Percentiles rank a stretch among this genome's conserved stretches.
Evolutionary conservation across 2,329 filamentous ascomycete genomes (phyloP).

Genomic region (Colletotrichum echinochloae): DNA sequence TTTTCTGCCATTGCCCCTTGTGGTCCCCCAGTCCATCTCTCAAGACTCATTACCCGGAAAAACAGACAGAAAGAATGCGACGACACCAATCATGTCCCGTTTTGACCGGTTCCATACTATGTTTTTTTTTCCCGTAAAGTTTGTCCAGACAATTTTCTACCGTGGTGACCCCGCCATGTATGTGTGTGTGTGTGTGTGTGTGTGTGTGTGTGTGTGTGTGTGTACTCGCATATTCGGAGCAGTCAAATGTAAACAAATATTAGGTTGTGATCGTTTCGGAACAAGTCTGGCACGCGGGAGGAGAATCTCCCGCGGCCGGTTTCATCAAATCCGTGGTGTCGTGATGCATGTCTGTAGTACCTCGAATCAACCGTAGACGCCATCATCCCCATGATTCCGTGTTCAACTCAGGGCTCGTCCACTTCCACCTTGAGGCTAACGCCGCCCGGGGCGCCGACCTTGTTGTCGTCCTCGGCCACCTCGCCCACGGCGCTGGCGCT

Average conservation of each 20-base stretch:
- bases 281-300: slow-evolving; percentile 9
- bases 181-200: slow-evolving; percentile 1
- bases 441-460: slow-evolving; percentile 40
- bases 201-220: slow-evolving; percentile 4
- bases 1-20: slow-evolving; percentile 7
- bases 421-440: slow-evolving; percentile 46
- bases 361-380: slow-evolving; percentile 33
- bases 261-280: slow-evolving; percentile 27
- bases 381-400: slow-evolving; percentile 8
- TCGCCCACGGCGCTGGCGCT: slow-evolving; percentile 66
- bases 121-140: slow-evolving; percentile 12
- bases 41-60: slow-evolving; percentile 14
- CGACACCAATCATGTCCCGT: slow-evolving; percentile 24
- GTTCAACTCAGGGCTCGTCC: slow-evolving; percentile 47
- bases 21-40: background rate
- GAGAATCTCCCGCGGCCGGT: slow-evolving; percentile 1
- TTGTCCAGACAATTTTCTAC: slow-evolving; percentile 36
- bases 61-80: slow-evolving; percentile 12
- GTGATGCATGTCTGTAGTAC: slow-evolving; percentile 31
- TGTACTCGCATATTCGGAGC: slow-evolving; percentile 9
- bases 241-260: slow-evolving; percentile 35
- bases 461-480: slow-evolving; percentile 47
- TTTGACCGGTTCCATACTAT: background rate
- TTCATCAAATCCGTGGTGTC: slow-evolving; percentile 27
- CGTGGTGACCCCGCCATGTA: slow-evolving; percentile 33